Evolutionary conservation across 2,329 filamentous ascomycete genomes (phyloP).

Genomic region (Cordyceps javanica): DNA sequence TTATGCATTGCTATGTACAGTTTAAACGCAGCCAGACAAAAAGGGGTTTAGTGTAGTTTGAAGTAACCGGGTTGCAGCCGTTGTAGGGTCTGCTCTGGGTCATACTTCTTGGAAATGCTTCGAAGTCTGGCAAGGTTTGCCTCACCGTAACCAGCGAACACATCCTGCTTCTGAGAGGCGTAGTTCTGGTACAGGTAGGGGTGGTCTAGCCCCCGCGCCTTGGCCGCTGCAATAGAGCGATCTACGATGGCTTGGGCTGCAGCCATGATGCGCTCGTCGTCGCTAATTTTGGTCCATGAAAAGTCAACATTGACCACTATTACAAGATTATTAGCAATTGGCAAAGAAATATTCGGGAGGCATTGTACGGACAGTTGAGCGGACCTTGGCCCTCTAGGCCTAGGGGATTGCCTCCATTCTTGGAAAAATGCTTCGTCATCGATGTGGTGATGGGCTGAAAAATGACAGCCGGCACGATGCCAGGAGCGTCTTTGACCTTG

Average conservation of each 20-base stretch:
- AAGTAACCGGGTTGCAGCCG: constrained; percentile 33
- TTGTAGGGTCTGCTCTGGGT: constrained; percentile 31
- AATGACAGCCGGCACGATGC: constrained; percentile 22
- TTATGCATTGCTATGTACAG: constrained; percentile 12
- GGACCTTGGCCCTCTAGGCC: constrained; percentile 23
- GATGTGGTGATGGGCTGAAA: constrained; percentile 37
- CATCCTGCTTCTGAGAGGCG: constrained; percentile 33
- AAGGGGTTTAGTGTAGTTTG: constrained; percentile 24
- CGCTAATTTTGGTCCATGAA: constrained; percentile 23
- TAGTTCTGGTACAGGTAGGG: constrained; percentile 42
- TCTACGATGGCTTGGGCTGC: constrained; percentile 22
- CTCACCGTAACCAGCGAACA: constrained; percentile 34
- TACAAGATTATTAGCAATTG: neutral
- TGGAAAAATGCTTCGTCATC: constrained; percentile 27
- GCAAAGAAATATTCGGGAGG: neutral
- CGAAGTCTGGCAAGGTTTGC: constrained; percentile 30
- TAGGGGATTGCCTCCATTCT: constrained; percentile 27
- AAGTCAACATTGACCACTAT: constrained; percentile 20
- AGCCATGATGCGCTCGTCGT: constrained; percentile 28
- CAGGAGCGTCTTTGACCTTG: constrained; percentile 17
- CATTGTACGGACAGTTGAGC: constrained; percentile 16
- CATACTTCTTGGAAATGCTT: constrained; percentile 29
- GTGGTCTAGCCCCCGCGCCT: constrained; percentile 26
- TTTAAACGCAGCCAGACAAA: neutral
- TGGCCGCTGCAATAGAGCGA: constrained; percentile 22